Evolutionary conservation across 208 protist species (phyloP), one percentile per base, ranked within the genome.

Genomic region (Borovskyia barvae): DNA sequence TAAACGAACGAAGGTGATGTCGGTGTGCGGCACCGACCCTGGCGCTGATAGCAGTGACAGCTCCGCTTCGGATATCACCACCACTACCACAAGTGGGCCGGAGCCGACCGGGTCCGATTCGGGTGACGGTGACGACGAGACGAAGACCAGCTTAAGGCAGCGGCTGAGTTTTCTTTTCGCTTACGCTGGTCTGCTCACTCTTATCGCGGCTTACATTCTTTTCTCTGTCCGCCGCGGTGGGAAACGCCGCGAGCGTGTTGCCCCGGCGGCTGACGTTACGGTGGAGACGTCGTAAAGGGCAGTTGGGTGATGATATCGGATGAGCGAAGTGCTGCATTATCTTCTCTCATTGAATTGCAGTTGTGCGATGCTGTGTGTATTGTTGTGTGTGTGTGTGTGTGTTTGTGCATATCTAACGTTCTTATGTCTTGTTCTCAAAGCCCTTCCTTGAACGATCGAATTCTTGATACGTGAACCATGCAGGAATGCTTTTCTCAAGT

Each of bases 141-240:
- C 19, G 29, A 33, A 39, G 1, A 63, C 55, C 15, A 62, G 58
- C 37, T n/a, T 74, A 0, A 28, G 19, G 3, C 42, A 72, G 48
- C 60, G 77, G 5, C 24, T 83, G 0, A 9, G 33, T 15, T 54
- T 75, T 8, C 40, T 83, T 12, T n/a, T 75, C 6, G 9, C 59
- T 19, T 85, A 85, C 71, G 41, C 81, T 4, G 70, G 22, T 1
- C 29, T 80, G n/a, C 52, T 85, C 1, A 58, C 48, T 2, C 43
- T 12, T n/a, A 79, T 85, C 20, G 70, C 22, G 0, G 66, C 15
- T 4, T 64, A 59, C 58, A 70, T 85, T 19, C 33, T 60, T 3
- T 60, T 65, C 20, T 67, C 72, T 15, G 61, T 77, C 37, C n/a
- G 41, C 7, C 52, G 52, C 12, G 45, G 69, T 26, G 29, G 66